Base-by-base conservation (phyloP, 1,284 basidiomycete species). In the Ganoderma leucocontextum region DNA sequence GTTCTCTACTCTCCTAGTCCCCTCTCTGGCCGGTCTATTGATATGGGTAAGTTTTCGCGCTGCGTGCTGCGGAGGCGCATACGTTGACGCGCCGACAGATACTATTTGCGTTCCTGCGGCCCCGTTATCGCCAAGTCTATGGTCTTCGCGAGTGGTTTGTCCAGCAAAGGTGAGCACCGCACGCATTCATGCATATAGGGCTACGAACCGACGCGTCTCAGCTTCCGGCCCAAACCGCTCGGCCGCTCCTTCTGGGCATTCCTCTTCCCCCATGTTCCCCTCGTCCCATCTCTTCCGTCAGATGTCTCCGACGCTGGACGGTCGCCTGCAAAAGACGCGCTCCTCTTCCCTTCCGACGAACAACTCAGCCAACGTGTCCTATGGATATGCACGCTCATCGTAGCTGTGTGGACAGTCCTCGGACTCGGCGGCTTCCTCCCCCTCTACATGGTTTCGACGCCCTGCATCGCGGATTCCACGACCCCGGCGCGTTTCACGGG, bases 81-180 rank as follows among this genome's bases (percentile, higher is more conserved):
- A 59, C n/a, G 47, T 68, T 68, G 57, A 65, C 38, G 25, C 55
- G 29, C 59, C 33, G 1, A 58, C n/a, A 93, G 91, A 75, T 90
- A 64, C 71, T 88, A 58, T 93, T 93, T 78, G 91, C 89, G 39
- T 79, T 89, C 65, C 70, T 92, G 25, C 84, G 91, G 59, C 91
- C 91, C 15, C 87, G 84, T 65, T 90, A 88, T 75, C 86, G 91
- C 66, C 89, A 92, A 80, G 76, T 93, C 22, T 93, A 93, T 73
- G 89, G 81, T 33, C 78, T 90, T 62, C 82, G 91, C 74, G 91
- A 92, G 75, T 93, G 91, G 91, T 93, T 93, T 77, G 84, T 90
- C 19, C 87, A 85, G 59, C 86, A 84, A 79, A 86, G 87, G 91
- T 92, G 75, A 80, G 90, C 86, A 63, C 53, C 44, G 39, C 33